A percentile compares a stretch with the other conserved stretches of the same genome.
Conservation (phyloP, 805 yeast species). For the Kodamaea lidongshanica region DNA sequence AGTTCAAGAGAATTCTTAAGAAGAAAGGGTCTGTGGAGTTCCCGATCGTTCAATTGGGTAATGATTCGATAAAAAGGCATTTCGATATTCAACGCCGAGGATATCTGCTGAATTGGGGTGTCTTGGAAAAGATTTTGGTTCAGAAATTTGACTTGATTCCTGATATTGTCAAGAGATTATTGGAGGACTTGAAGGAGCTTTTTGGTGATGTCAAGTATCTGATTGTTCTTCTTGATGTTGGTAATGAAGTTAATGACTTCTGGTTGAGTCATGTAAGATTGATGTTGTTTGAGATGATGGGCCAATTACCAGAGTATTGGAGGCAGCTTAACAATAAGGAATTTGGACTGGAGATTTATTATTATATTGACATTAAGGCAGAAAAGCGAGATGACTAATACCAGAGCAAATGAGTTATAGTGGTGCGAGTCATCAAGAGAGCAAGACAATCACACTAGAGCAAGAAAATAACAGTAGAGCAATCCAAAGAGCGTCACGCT, state of each 20-base stretch:
- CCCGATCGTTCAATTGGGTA: slow-evolving; percentile 17
- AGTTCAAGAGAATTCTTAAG: slow-evolving; percentile 32
- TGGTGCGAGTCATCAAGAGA: neutral
- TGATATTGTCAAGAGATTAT: slow-evolving; percentile 17
- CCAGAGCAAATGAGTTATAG: neutral
- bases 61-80: slow-evolving; percentile 8
- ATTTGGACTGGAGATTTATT: slow-evolving; percentile 14
- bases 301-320: slow-evolving; percentile 25
- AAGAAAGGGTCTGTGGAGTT: slow-evolving; percentile 31
- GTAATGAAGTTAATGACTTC: slow-evolving; percentile 26
- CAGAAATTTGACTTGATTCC: slow-evolving; percentile 20
- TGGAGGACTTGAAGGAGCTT: slow-evolving; percentile 17
- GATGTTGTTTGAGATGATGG: slow-evolving; percentile 27
- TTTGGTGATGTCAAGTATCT: slow-evolving; percentile 34
- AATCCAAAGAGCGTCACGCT: too few species aligned
- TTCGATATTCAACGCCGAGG: slow-evolving; percentile 6
- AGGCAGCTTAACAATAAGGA: slow-evolving; percentile 11
- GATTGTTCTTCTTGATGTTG: slow-evolving; percentile 22
- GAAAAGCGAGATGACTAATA: slow-evolving; percentile 12
- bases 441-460: too few species aligned
- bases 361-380: slow-evolving; percentile 22
- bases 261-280: slow-evolving; percentile 25
- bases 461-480: too few species aligned
- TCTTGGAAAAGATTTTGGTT: slow-evolving; percentile 8
- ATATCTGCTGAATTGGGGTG: slow-evolving; percentile 5